Evolutionary conservation across 2,329 filamentous ascomycete genomes (phyloP).

Genomic region (Penicillium sp.): DNA sequence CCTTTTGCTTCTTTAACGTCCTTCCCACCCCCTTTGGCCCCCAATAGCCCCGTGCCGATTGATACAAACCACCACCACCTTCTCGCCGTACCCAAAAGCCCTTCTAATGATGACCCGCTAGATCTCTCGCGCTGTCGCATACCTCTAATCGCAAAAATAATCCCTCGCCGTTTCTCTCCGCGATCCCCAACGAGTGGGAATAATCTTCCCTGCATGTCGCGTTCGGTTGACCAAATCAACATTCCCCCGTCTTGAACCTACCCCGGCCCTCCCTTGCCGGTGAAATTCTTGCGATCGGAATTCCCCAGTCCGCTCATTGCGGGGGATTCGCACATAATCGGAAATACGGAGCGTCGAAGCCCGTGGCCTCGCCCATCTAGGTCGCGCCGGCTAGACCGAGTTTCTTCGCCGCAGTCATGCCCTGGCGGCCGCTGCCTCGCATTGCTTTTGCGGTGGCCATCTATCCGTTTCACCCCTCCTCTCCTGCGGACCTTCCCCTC

Average conservation of each 20-base stretch:
- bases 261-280: constrained; percentile 13
- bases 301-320: constrained; percentile 20
- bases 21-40: constrained; percentile 12
- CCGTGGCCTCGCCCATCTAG: constrained; percentile 7
- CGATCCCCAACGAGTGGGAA: constrained; percentile 17
- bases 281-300: constrained; percentile 25
- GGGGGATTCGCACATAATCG: constrained; percentile 29
- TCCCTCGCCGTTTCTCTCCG: constrained; percentile 28
- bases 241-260: constrained; percentile 27
- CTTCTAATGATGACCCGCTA: constrained; percentile 24
- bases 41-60: constrained; percentile 8
- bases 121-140: constrained; percentile 28
- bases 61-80: not conserved
- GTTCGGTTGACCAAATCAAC: constrained; percentile 31
- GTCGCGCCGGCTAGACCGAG: constrained; percentile 9
- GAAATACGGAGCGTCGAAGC: constrained; percentile 11
- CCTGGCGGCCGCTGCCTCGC: constrained; percentile 94
- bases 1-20: constrained; percentile 11
- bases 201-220: constrained; percentile 33
- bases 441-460: constrained; percentile 98
- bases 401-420: constrained; percentile 62
- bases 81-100: not conserved
- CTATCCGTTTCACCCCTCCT: constrained; percentile 86
- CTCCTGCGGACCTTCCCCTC: constrained; percentile 87
- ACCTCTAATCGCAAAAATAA: constrained; percentile 22